Evolutionary conservation across 805 yeast genomes (phyloP).

Genomic region (Sugiyamaella marilandica): DNA sequence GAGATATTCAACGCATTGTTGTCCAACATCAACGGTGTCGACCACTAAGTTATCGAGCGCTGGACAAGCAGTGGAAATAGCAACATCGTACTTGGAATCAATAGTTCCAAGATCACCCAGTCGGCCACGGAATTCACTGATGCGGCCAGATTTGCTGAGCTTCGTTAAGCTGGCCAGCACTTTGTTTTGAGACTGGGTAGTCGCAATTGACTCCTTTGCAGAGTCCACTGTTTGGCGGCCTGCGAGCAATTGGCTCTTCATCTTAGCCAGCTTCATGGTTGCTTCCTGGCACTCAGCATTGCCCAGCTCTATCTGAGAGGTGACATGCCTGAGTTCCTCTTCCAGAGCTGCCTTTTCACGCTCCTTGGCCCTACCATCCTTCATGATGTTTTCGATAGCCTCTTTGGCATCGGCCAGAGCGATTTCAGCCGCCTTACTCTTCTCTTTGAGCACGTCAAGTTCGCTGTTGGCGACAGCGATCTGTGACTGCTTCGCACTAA

Average conservation of each 20-base stretch:
- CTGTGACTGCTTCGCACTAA: conserved; percentile 59
- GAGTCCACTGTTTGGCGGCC: conserved; percentile 62
- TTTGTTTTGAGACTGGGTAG: conserved; percentile 61
- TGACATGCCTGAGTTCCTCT: conserved; percentile 45
- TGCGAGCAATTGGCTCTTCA: conserved; percentile 49
- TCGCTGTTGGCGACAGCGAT: conserved; percentile 61
- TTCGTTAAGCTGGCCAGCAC: conserved; percentile 66
- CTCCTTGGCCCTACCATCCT: conserved; percentile 48
- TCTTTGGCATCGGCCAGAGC: conserved; percentile 44
- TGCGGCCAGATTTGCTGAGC: conserved; percentile 73
- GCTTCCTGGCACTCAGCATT: conserved; percentile 52
- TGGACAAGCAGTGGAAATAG: conserved; percentile 92
- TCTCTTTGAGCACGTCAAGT: conserved; percentile 52
- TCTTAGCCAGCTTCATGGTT: conserved; percentile 43
- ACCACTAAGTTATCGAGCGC: conserved; percentile 91
- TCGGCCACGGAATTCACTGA: conserved; percentile 82
- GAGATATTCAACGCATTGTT: conserved; percentile 73
- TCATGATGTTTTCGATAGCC: conserved; percentile 42
- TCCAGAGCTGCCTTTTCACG: conserved; percentile 42
- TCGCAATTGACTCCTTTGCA: conserved; percentile 55
- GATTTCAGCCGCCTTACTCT: conserved; percentile 39
- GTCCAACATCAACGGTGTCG: conserved; percentile 67
- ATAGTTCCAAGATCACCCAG: conserved; percentile 90
- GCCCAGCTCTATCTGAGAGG: conserved; percentile 55
- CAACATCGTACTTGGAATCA: conserved; percentile 84